Conservation (phyloP, 139 green algal species). For the Chlamydomonas urium region DNA sequence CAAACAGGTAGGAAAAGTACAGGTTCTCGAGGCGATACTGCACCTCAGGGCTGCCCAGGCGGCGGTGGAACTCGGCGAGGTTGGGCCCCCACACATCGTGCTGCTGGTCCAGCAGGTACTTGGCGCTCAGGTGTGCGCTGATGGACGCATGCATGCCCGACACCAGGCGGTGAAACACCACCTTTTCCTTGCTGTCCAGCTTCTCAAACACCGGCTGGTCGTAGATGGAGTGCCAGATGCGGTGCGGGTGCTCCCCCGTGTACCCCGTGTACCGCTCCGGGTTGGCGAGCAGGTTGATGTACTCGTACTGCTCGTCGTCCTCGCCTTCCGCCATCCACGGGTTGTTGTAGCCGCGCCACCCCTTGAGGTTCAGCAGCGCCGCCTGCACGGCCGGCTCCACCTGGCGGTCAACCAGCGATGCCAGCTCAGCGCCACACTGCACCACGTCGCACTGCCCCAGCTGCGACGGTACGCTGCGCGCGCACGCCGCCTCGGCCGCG, state of each 20-base stretch:
- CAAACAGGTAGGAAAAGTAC: conserved; percentile 94
- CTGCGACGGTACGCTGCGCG: too few species aligned
- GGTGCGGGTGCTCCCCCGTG: conserved; percentile 76
- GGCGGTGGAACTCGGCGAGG: conserved; percentile 64
- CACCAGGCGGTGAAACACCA: conserved; percentile 85
- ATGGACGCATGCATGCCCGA: conserved; percentile 93
- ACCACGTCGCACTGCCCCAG: too few species aligned
- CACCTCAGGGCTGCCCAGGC: conserved; percentile 51
- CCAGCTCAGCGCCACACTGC: conserved; percentile 33
- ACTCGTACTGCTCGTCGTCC: conserved; percentile 74
- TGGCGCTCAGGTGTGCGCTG: conserved; percentile 72
- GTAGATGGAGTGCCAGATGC: conserved; percentile 94
- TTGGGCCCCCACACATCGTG: conserved; percentile 66
- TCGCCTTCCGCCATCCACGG: conserved; percentile 89
- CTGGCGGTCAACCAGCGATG: conserved; percentile 24
- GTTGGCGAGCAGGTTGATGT: conserved; percentile 94
- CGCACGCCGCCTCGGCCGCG: conserved; percentile 47
- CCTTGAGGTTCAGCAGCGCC: conserved; percentile 18
- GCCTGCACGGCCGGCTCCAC: conserved; percentile 5
- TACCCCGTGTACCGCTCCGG: conserved; percentile 93
- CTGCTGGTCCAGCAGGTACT: conserved; percentile 71
- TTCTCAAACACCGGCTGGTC: conserved; percentile 41
- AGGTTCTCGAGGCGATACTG: conserved; percentile 69
- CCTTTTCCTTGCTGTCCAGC: conserved; percentile 43
- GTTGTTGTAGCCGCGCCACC: conserved; percentile 85